Evolutionary conservation across 306 rosid genomes (phyloP).

Genomic region (barrel medic (Medicago truncatula)): MtrunA17r5.0-ANR NC_053047.1:38870001-38870500

Average conservation of each 20-base stretch:
- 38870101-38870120: slow-evolving; percentile 54
- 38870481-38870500: slow-evolving; percentile 55
- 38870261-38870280: slow-evolving; percentile 77
- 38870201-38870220: slow-evolving; percentile 51
- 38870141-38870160: slow-evolving; percentile 94
- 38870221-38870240: slow-evolving; percentile 51
- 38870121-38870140: slow-evolving; percentile 86
- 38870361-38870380: slow-evolving; percentile 75
- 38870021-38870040: slow-evolving; percentile 81
- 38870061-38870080: slow-evolving; percentile 88
- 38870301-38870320: slow-evolving; percentile 58
- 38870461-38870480: slow-evolving; percentile 94
- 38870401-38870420: slow-evolving; percentile 86
- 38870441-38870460: slow-evolving; percentile 95
- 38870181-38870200: slow-evolving; percentile 69
- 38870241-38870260: slow-evolving; percentile 84
- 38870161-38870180: slow-evolving; percentile 96
- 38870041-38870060: slow-evolving; percentile 89
- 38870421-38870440: slow-evolving; percentile 90
- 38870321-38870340: slow-evolving; percentile 77
- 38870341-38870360: slow-evolving; percentile 91
- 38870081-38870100: slow-evolving; percentile 74
- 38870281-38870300: slow-evolving; percentile 79
- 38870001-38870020: slow-evolving; percentile 61
- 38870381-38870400: slow-evolving; percentile 75